Base-by-base conservation (phyloP, 306 rosid species). In the Quercus variabilis region DNA sequence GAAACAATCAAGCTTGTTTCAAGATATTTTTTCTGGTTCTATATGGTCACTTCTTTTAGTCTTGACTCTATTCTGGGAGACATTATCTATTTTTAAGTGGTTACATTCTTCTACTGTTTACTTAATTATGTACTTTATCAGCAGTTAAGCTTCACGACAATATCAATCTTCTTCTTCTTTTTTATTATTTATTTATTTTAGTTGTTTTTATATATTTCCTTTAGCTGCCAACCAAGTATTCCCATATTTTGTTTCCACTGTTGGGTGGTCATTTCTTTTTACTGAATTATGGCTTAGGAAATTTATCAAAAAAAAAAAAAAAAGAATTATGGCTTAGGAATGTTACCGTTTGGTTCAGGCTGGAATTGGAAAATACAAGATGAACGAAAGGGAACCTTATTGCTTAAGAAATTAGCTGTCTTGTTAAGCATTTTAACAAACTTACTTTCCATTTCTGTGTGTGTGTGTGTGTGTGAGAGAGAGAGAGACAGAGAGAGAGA, bases 21-120 rank as follows among this genome's bases (percentile, higher is more conserved):
- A 51, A 26, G 14, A 55, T 25, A 73, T 26, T 58, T 75, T 75
- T n/a, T 64, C 74, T 6, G 67, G 63, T 83, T 64, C 7, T 62
- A 71, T 19, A 17, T 30, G 70, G 13, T 64, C 15, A 64, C 12
- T 59, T 23, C 33, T 23, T 59, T 13, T n/a, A 23, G 11, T 59
- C 31, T 59, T 59, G 31, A 23, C 14, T 59, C 30, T 59, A 25
- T 59, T 59, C 23, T 59, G 65, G 65, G 31, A 21, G 65, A 59
- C 17, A 10, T 59, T 10, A 23, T 11, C 65, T 59, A 59, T 59
- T 59, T 58, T 10, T 9, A 59, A 23, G 17, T 8, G 17, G 15
- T 59, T 59, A 12, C 31, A 8, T 59, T 59, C 65, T 59, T 59
- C 26, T 59, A 23, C 5, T 21, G 31, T 59, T 59, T 59, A 23